These are phyloP conservation scores for Aspergillus panamensis DNA, from an alignment of 495 filamentous ascomycete genomes.

Conservation along the genomic window DNA sequence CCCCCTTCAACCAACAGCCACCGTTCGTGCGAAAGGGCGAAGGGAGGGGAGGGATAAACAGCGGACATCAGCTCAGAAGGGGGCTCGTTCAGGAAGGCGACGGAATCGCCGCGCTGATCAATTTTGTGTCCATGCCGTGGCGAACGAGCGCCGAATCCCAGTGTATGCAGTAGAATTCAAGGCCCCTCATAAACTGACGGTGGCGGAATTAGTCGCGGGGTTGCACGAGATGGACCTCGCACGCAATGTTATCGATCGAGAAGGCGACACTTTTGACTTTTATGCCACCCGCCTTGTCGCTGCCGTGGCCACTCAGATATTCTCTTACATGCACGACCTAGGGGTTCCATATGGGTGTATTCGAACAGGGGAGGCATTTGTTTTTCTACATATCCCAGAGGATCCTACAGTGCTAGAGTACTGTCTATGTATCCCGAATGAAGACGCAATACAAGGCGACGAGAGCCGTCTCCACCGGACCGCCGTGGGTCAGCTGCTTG, in stretches of 20 bases:
- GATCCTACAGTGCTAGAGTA: conserved; percentile 31
- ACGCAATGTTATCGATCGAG: conserved; percentile 27
- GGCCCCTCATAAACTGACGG: conserved; percentile 27
- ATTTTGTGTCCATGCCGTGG: conserved; percentile 24
- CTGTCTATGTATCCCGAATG: conserved; percentile 30
- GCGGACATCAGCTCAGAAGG: conserved; percentile 16
- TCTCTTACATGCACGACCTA: conserved; percentile 47
- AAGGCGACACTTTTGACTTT: conserved; percentile 33
- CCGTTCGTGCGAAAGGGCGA: conserved; percentile 18
- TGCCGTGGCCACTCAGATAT: conserved; percentile 45
- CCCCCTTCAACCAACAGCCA: conserved; percentile 21
- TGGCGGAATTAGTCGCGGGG: conserved; percentile 28
- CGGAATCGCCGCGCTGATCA: conserved; percentile 25
- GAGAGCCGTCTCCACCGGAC: conserved; percentile 36
- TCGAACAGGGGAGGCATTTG: conserved; percentile 43
- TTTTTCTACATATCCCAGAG: conserved; percentile 46
- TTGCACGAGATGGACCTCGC: conserved; percentile 29
- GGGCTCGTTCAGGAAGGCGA: conserved; percentile 13
- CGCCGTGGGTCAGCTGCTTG: conserved; percentile 44
- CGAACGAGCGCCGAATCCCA: conserved; percentile 21
- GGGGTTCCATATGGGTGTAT: conserved; percentile 43
- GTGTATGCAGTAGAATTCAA: conserved; percentile 31
- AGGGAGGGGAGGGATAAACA: conserved; percentile 18
- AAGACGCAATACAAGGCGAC: conserved; percentile 28
- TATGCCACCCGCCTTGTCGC: conserved; percentile 31